These are phyloP conservation scores for Kodamaea suecica DNA, from an alignment of 1,139 yeast genomes.

Conservation along the genomic window DNA sequence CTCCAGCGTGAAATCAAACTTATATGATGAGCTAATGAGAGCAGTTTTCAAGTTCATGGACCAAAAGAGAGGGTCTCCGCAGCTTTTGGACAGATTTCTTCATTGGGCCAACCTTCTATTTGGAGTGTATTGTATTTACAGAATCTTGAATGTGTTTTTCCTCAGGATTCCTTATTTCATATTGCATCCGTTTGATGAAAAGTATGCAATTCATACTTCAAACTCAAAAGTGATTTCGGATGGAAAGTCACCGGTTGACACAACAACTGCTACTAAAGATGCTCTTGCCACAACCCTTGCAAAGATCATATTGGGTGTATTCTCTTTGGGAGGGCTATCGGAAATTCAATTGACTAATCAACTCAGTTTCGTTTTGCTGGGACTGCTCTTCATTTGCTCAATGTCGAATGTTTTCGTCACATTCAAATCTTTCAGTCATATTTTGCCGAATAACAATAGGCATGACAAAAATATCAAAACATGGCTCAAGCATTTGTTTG, in stretches of 20 bases:
- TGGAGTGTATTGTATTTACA: constrained; percentile 62
- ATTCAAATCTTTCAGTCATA: constrained; percentile 37
- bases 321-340: constrained; percentile 28
- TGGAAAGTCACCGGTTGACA: background rate
- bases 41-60: constrained; percentile 15
- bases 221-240: constrained; percentile 11
- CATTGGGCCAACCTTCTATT: constrained; percentile 30
- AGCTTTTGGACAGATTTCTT: constrained; percentile 5
- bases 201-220: constrained; percentile 8
- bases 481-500: constrained; percentile 47
- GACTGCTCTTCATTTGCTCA: constrained; percentile 64
- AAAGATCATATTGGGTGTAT: constrained; percentile 35
- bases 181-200: constrained; percentile 4
- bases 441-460: constrained; percentile 28
- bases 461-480: constrained; percentile 26
- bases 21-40: constrained; percentile 31
- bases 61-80: background rate
- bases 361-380: constrained; percentile 62
- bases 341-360: constrained; percentile 60
- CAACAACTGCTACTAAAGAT: constrained; percentile 31
- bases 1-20: constrained; percentile 21
- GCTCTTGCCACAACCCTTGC: constrained; percentile 68
- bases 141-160: constrained; percentile 48
- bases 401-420: constrained; percentile 61
- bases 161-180: constrained; percentile 34